A percentile compares a stretch with the other conserved stretches of the same genome.
Evolutionary conservation across 352 stramenopile genomes (phyloP).

Genomic region (Pythium sukuiense): DNA sequence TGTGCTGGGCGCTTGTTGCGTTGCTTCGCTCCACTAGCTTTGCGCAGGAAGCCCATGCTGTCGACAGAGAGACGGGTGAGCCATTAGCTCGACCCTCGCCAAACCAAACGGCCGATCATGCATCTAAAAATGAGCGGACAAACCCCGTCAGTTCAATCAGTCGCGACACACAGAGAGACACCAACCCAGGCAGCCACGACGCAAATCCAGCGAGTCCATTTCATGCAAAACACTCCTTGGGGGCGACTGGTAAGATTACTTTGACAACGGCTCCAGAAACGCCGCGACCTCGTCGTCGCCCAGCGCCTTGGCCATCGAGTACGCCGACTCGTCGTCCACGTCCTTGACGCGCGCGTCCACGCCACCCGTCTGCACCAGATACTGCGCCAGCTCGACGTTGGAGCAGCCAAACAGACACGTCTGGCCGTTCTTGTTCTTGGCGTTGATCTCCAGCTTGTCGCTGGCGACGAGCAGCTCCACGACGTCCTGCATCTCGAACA

Average conservation of each 20-base stretch:
- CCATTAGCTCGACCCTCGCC: background rate
- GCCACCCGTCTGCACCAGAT: conserved; percentile 63
- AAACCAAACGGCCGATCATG: background rate
- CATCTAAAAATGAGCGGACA: conserved; percentile 5
- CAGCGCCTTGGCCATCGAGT: conserved; percentile 68
- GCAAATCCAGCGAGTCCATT: conserved; percentile 11
- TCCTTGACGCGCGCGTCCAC: conserved; percentile 67
- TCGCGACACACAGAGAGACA: background rate
- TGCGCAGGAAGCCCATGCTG: conserved; percentile 19
- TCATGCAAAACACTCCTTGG: background rate
- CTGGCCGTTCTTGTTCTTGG: conserved; percentile 64
- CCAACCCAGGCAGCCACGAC: background rate
- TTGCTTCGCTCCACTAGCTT: background rate
- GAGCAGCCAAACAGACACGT: conserved; percentile 85
- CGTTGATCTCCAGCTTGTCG: conserved; percentile 63
- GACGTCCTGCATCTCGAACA: conserved; percentile 86
- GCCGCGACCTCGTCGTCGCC: conserved; percentile 72
- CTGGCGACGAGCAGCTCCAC: conserved; percentile 61
- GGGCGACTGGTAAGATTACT: background rate
- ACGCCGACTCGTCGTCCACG: conserved; percentile 66
- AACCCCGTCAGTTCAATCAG: background rate
- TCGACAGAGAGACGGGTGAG: background rate
- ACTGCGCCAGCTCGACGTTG: conserved; percentile 59
- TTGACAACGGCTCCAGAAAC: conserved; percentile 49
- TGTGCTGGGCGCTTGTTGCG: conserved; percentile 35